Base-by-base conservation (phyloP, 306 rosid species). In the Prunus padus region DNA sequence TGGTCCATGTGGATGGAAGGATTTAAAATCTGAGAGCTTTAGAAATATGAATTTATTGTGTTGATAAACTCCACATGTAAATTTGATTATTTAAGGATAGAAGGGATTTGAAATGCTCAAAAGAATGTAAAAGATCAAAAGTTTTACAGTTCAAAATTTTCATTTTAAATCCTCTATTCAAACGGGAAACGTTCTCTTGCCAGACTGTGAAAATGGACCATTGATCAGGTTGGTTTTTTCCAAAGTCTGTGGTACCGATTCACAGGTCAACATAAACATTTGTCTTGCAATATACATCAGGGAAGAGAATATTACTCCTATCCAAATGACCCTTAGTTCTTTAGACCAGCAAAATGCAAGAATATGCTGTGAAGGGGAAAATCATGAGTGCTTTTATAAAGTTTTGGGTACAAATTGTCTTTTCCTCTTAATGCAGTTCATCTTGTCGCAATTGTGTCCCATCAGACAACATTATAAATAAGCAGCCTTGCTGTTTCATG, bases 401-500 rank as follows among this genome's bases (percentile, higher is more conserved):
- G 10, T 60, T 62, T 18, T 62, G 67, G 5, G 7, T 20, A 18
- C 51, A 11, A 37, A n/a, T 42, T 65, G 18, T 31, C 28, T 11
- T 67, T 45, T 28, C 30, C 11, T 46, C 56, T 22, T 22, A 12
- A 46, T 22, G 37, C 20, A 67, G 37, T 45, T 71, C 64, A 71
- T 9, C 8, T 51, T 12, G 64, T 60, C 2, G 11, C 54, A 50
- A 49, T 7, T 46, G 75, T 33, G n/a, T 67, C 52, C n/a, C 11
- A 51, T 69, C 44, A 64, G 26, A 62, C 5, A 67, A 72, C 42
- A 46, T 52, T 6, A 51, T 30, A 72, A 54, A 61, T 75, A 14
- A 54, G 60, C 60, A 12, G 75, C 47, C 45, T 28, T 12, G 22
- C n/a, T 42, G 72, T 20, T 67, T 65, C 63, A 44, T 74, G 42